Base-by-base conservation (phyloP, 768 basidiomycete species). In the Filobasidium floriforme region DNA sequence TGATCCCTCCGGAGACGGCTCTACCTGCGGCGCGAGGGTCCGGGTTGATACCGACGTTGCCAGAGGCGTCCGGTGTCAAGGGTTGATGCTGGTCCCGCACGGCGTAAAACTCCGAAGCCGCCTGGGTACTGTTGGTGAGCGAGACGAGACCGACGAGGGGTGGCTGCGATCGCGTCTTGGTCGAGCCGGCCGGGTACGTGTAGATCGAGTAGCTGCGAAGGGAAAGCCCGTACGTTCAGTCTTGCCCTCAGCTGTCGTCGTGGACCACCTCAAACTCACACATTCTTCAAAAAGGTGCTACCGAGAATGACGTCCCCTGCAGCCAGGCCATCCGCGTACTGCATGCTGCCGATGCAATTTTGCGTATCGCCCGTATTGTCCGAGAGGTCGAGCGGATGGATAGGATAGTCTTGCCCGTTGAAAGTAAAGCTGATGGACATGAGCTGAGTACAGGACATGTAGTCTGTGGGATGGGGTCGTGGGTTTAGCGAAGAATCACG, bases 321-420 rank as follows among this genome's bases (percentile, higher is more conserved):
- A 59, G 61, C 71, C 72, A 43, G 70, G 65, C 59, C 66, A 61
- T 62, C 66, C 49, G 37, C 73, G 68, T 76, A 76, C 66, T 78
- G 77, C 24, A 78, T 72, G n/a, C 71, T 68, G 11, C 77, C 77
- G 41, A 76, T 70, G 54, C 77, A 78, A 54, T 75, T 74, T 54
- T 70, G 70, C 1, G 72, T 59, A 61, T 75, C 75, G 24, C 62
- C 32, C 4, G 77, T 71, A 37, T 73, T 63, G 51, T 71, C 75
- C 15, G 70, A 72, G 73, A 76, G 73, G 41, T 78, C 77, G 43
- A 78, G 73, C 10, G 77, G 77, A 60, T 78, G 77, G 11, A 75
- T 68, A 12, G 77, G 69, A 57, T 69, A 71, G 40, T 62, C 52
- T 54, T 68, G 44, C 1, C 73, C 72, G 49, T 62, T 71, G 60